These are phyloP conservation scores for Amyloporia xantha DNA, from an alignment of 768 basidiomycete genomes.

Conservation along the genomic window DNA sequence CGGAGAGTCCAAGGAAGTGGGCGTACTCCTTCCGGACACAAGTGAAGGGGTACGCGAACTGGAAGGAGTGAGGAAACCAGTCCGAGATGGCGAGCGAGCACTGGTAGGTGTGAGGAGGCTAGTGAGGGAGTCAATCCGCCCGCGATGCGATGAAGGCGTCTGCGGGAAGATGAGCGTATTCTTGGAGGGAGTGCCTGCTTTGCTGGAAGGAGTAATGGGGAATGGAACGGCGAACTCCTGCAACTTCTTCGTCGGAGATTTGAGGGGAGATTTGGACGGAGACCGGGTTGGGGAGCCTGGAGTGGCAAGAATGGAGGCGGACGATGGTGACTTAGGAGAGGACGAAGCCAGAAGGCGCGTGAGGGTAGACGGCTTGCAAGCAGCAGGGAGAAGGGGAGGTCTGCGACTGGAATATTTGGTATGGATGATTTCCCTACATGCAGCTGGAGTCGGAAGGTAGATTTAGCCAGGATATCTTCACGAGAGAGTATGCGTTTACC, in stretches of 20 bases:
- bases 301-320: constrained; percentile 26
- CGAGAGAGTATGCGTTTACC: constrained; percentile 31
- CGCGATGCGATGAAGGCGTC: constrained; percentile 53
- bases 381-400: constrained; percentile 53
- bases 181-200: constrained; percentile 39
- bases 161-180: constrained; percentile 48
- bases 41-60: constrained; percentile 15
- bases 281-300: constrained; percentile 29
- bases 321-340: constrained; percentile 51
- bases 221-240: constrained; percentile 43
- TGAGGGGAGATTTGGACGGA: constrained; percentile 29
- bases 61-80: constrained; percentile 12
- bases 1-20: constrained; percentile 38
- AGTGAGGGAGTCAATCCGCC: constrained; percentile 26
- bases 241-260: constrained; percentile 27
- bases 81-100: constrained; percentile 24
- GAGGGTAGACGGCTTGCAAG: constrained; percentile 55
- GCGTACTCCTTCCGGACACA: constrained; percentile 33
- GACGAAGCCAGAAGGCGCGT: constrained; percentile 67
- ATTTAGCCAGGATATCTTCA: neutral
- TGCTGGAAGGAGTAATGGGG: constrained; percentile 34
- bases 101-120: constrained; percentile 28
- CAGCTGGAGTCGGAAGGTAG: constrained; percentile 34
- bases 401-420: constrained; percentile 57
- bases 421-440: constrained; percentile 36